Evolutionary conservation across 1,139 yeast species (phyloP).

Genomic region (Protomyces arabidopsidicola): DNA sequence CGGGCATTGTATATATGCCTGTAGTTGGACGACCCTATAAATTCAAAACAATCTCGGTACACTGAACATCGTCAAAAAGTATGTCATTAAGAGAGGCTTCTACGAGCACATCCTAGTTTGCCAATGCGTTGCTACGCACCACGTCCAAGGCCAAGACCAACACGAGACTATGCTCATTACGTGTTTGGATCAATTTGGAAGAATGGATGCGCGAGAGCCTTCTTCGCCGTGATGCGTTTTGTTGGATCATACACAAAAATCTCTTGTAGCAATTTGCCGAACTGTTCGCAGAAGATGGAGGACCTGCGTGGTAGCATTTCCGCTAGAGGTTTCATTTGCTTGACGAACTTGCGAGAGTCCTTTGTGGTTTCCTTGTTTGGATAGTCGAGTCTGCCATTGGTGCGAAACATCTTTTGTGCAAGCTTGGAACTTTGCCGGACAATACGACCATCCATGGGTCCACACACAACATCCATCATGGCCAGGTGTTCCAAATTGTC

Average conservation of each 20-base stretch:
- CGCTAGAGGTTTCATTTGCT: slow-evolving; percentile 42
- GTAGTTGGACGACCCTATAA: too few relatives aligned
- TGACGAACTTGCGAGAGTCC: slow-evolving; percentile 49
- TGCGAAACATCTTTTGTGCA: slow-evolving; percentile 33
- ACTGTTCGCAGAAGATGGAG: slow-evolving; percentile 44
- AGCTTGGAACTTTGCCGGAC: slow-evolving; percentile 20
- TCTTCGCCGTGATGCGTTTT: slow-evolving; percentile 67
- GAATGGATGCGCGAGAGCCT: slow-evolving; percentile 68
- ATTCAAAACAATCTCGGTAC: too few relatives aligned
- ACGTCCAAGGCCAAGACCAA: too few relatives aligned
- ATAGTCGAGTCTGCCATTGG: slow-evolving; percentile 36
- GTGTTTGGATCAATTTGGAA: not conserved
- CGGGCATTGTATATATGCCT: too few relatives aligned
- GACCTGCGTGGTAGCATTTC: slow-evolving; percentile 27
- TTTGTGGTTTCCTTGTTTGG: slow-evolving; percentile 45
- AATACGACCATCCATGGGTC: slow-evolving; percentile 30
- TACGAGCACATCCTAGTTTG: too few relatives aligned
- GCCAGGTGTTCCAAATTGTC: slow-evolving; percentile 92
- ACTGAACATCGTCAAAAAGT: too few relatives aligned
- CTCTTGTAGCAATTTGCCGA: slow-evolving; percentile 56
- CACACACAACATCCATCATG: slow-evolving; percentile 77
- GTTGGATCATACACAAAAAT: slow-evolving; percentile 79
- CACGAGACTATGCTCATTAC: not conserved
- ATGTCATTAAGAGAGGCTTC: too few relatives aligned
- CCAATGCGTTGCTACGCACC: too few relatives aligned